A percentile compares a stretch with the other conserved stretches of the same genome.
Evolutionary conservation across 495 filamentous ascomycete species (phyloP).

Genomic region (Xylaria cubensis): DNA sequence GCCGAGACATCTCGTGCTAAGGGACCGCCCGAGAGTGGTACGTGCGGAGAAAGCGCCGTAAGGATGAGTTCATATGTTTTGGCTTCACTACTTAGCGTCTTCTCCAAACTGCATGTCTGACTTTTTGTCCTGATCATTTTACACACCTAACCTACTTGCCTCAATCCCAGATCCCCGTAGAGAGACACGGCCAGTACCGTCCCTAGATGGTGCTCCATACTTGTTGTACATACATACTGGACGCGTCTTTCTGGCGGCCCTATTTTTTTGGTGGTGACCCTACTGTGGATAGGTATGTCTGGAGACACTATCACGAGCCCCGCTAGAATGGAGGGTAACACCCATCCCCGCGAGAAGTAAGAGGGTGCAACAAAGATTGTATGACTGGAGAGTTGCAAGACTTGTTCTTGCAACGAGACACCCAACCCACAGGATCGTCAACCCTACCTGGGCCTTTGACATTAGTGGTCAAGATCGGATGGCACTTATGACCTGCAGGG

Average conservation of each 20-base stretch:
- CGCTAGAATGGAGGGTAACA: constrained; percentile 12
- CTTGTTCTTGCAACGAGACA: not conserved
- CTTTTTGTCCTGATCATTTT: not conserved
- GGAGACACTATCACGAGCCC: constrained; percentile 25
- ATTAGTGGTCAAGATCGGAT: not conserved
- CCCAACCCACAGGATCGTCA: constrained; percentile 29
- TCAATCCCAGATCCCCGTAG: constrained; percentile 12
- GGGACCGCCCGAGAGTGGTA: not conserved
- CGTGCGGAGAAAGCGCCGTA: constrained; percentile 20
- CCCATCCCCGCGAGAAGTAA: not conserved
- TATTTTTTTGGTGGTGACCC: not conserved
- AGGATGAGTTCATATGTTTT: constrained; percentile 15
- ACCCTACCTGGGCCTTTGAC: not conserved
- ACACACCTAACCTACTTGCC: constrained; percentile 3
- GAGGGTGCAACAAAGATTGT: not conserved
- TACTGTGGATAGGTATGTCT: constrained; percentile 7
- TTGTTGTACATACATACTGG: not conserved
- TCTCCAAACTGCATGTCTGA: constrained; percentile 8
- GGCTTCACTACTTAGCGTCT: not conserved
- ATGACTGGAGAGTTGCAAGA: not conserved
- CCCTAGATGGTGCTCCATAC: not conserved
- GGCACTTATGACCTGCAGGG: not conserved
- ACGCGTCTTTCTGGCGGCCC: not conserved
- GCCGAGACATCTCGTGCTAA: constrained; percentile 1
- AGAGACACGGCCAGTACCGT: constrained; percentile 7